Evolutionary conservation across 2,329 filamentous ascomycete genomes (phyloP).

Genomic region (Sporothrix pallida): DNA sequence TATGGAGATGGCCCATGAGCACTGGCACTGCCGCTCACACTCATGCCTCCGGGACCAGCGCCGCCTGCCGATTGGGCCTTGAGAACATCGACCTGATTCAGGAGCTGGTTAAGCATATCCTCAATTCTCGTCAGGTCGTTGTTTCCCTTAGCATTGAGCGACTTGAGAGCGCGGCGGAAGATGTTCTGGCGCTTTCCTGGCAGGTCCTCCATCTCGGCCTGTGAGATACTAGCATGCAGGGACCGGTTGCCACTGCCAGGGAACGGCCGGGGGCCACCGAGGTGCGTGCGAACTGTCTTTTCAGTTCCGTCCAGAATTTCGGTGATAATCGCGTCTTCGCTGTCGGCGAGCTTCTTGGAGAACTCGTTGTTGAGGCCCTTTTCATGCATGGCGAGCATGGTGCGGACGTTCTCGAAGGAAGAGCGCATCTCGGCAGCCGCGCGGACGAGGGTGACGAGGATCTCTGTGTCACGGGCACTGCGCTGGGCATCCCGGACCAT

Average conservation of each 20-base stretch:
- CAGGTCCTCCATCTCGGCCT: constrained; percentile 62
- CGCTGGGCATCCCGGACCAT: constrained; percentile 96
- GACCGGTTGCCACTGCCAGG: constrained; percentile 68
- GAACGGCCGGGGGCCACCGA: constrained; percentile 85
- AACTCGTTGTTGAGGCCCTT: constrained; percentile 84
- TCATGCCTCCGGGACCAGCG: constrained; percentile 34
- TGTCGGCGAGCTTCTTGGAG: constrained; percentile 74
- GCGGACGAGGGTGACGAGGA: constrained; percentile 89
- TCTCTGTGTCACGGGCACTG: constrained; percentile 95
- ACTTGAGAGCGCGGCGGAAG: constrained; percentile 92
- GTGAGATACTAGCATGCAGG: constrained; percentile 59
- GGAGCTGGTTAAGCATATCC: constrained; percentile 87
- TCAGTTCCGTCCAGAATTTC: constrained; percentile 89
- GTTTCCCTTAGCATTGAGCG: constrained; percentile 83
- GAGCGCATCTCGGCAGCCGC: constrained; percentile 96
- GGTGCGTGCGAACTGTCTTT: constrained; percentile 77
- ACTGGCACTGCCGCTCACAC: constrained; percentile 44
- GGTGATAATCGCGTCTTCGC: constrained; percentile 86
- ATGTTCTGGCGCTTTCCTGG: constrained; percentile 86
- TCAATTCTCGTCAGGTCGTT: constrained; percentile 89
- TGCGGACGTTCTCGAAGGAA: constrained; percentile 94
- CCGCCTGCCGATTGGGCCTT: constrained; percentile 63
- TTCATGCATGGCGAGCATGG: constrained; percentile 86
- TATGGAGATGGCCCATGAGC: constrained; percentile 65
- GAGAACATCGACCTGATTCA: constrained; percentile 87